phyloP scores from a whole-genome alignment of 192 early-diverging fungal species.

The Geosiphon pyriformis region DNA sequence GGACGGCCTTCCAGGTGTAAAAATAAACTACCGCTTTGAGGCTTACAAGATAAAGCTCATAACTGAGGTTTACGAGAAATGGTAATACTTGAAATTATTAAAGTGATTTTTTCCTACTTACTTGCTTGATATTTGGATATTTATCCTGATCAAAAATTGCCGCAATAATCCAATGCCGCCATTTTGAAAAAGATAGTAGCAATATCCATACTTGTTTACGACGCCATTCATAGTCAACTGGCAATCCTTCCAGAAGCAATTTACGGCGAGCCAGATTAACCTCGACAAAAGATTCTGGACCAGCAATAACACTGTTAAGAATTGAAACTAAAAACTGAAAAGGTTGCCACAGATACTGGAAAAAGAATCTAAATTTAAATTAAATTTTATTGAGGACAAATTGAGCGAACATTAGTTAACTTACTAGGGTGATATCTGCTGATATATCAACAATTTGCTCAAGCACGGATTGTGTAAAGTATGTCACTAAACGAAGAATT shows the following conservation, averaged over 20 bases:
- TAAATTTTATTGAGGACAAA: not conserved
- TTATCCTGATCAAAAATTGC: constrained; percentile 8
- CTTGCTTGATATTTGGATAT: constrained; percentile 9
- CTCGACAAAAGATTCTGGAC: not conserved
- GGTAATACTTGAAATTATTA: too few species aligned
- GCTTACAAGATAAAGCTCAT: too few species aligned
- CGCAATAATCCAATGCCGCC: constrained; percentile 22
- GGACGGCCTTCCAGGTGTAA: too few species aligned
- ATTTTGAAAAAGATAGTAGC: constrained; percentile 19
- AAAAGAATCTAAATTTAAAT: not conserved
- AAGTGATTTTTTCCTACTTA: not conserved
- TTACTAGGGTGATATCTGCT: not conserved
- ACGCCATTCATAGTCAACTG: not conserved
- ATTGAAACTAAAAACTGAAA: not conserved
- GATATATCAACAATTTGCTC: not conserved
- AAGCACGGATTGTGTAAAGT: not conserved
- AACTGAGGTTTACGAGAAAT: too few species aligned
- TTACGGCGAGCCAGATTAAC: constrained; percentile 2
- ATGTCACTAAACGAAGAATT: constrained; percentile 4
- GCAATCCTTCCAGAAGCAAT: not conserved
- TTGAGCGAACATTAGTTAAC: too few species aligned
- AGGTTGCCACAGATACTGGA: constrained; percentile 1
- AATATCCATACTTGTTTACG: constrained; percentile 14
- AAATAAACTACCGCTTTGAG: too few species aligned
- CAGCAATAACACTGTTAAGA: not conserved